A percentile compares a stretch with the other conserved stretches of the same genome.
phyloP scores from a whole-genome alignment of 208 protist genomes.

The Borovskyia barvae region DNA sequence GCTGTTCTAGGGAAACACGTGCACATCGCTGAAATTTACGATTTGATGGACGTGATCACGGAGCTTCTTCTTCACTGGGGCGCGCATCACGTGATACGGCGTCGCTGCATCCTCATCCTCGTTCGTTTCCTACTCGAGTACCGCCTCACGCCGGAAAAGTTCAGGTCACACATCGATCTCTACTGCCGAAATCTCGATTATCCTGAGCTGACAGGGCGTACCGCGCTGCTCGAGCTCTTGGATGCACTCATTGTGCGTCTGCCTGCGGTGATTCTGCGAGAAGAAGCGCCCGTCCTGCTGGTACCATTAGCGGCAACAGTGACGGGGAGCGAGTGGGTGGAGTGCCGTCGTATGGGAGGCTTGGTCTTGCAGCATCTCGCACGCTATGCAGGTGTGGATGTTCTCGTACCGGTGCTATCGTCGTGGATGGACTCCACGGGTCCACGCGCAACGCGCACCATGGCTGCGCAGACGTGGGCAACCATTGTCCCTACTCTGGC shows the following conservation, averaged over 20 bases:
- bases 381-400: conserved; percentile 67
- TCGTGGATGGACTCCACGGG: conserved; percentile 48
- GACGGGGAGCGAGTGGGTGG: conserved; percentile 56
- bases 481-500: conserved; percentile 52
- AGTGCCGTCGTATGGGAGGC: conserved; percentile 51
- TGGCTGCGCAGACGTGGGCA: conserved; percentile 74
- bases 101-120: conserved; percentile 72
- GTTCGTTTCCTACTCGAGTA: conserved; percentile 91
- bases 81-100: conserved; percentile 59
- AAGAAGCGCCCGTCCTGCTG: conserved; percentile 77
- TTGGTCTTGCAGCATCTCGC: conserved; percentile 65
- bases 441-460: conserved; percentile 44
- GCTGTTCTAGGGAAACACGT: conserved; percentile 86
- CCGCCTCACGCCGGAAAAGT: conserved; percentile 85
- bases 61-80: conserved; percentile 83
- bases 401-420: conserved; percentile 67
- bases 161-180: conserved; percentile 86
- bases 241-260: conserved; percentile 66
- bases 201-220: conserved; percentile 66
- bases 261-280: conserved; percentile 69
- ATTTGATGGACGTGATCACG: conserved; percentile 84
- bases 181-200: conserved; percentile 87
- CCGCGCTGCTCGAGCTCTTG: conserved; percentile 84
- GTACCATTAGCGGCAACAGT: conserved; percentile 70
- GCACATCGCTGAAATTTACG: conserved; percentile 86